Base-by-base conservation (phyloP, 768 basidiomycete genomes). In the Hysterangium stoloniferum region DNA sequence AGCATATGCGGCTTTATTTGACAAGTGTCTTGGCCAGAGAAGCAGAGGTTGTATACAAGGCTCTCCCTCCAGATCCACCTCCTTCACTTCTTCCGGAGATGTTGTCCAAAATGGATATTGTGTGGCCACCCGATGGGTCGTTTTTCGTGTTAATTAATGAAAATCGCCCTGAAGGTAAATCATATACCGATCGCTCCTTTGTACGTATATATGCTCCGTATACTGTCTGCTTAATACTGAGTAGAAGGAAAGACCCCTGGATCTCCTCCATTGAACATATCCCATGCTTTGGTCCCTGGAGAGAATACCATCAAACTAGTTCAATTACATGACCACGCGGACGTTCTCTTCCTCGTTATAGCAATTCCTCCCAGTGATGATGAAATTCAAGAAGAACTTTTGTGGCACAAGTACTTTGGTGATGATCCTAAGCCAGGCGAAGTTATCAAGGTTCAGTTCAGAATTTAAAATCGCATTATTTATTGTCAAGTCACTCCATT, bases 181-280 rank as follows among this genome's bases (percentile, higher is more conserved):
- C 27, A 15, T 45, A 22, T 13, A 28, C 22, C n/a, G 29, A 17
- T 11, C 12, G 20, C 27, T 45, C 33, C 31, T 45, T 45, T 31
- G 44, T 45, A 32, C n/a, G 44, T 33, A 8, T 5, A 13, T 29
- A n/a, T n/a, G n/a, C n/a, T n/a, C n/a, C n/a, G n/a, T n/a, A n/a
- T 45, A 17, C 20, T 9, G 15, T 32, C 24, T 2, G n/a, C 15
- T 33, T 22, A 13, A n/a, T n/a, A n/a, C n/a, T n/a, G n/a, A n/a
- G n/a, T n/a, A n/a, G n/a, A n/a, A n/a, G n/a, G n/a, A n/a, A n/a
- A 45, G 44, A 31, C 28, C 15, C 29, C 44, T n/a, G 13, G 28
- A n/a, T 45, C 44, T 6, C 44, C 44, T n/a, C 28, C 44, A 17
- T 31, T 45, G n/a, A 31, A 45, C 22, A 45, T 45, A 12, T 45